Evolutionary conservation across 192 early-diverging fungal genomes (phyloP), one percentile per base, ranked within the genome.

Genomic region (Phycomyces blakesleeanus): DNA sequence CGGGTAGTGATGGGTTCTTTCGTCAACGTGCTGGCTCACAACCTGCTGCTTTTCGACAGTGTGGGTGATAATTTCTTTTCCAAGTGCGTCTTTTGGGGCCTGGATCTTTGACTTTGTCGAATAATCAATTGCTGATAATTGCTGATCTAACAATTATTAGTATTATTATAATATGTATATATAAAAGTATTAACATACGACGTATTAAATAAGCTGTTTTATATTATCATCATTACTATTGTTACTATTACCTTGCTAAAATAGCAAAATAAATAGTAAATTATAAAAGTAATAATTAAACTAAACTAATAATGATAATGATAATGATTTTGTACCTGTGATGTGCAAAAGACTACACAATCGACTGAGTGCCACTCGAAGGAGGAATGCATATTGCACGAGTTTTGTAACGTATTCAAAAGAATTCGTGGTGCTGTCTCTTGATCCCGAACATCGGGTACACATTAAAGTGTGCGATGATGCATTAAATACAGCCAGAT

Each of bases 341-440:
- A 73, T 47, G 54, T 73, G 60, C 24, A 98, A 77, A 56, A 94
- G 66, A 27, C 81, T 82, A 68, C 89, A 94, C 39, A 98, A 78
- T 29, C 92, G 80, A 63, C 86, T 87, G 49, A 96, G 77, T 6
- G 93, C 92, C 20, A 91, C 87, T 5, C 88, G 81, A 73, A 98
- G 75, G 29, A 97, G 70, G 71, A 92, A 98, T 49, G 86, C 88
- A 75, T 94, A 98, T 77, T 97, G 93, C 68, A 91, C 83, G 39
- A 98, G 78, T 70, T 94, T 91, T 20, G 92, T 86, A 11, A 95
- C 83, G 70, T 85, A 78, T 59, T 84, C 80, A 64, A 93, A 87
- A 6, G 86, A 67, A 47, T n/a, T n/a, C n/a, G n/a, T 2, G 14
- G 67, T 52, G 16, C 16, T 34, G 57, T 71, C 73, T 27, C 24